A percentile compares a stretch with the other conserved stretches of the same genome.
Evolutionary conservation across 352 stramenopile genomes (phyloP).

Genomic region (Peronospora tabacina): DNA sequence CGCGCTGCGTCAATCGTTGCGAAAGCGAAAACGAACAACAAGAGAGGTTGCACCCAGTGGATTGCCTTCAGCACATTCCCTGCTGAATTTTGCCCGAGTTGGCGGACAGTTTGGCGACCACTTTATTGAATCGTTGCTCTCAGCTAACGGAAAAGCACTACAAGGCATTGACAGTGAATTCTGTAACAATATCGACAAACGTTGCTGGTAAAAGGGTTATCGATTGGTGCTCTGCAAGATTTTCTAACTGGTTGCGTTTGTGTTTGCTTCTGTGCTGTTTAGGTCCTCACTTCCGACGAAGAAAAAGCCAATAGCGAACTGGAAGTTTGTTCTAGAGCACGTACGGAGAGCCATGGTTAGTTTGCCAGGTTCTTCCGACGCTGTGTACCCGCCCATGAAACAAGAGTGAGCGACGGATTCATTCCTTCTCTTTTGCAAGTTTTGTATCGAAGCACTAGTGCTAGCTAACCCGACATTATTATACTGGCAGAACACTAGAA

Average conservation of each 20-base stretch:
- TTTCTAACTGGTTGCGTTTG: conserved; percentile 4
- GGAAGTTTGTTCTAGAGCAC: conserved; percentile 59
- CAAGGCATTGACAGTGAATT: conserved; percentile 28
- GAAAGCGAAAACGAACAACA: conserved; percentile 36
- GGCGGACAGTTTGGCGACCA: conserved; percentile 34
- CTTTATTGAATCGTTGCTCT: conserved; percentile 40
- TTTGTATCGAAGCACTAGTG: conserved; percentile 2
- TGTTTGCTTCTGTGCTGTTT: not conserved
- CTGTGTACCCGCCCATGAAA: conserved; percentile 30
- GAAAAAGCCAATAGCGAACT: conserved; percentile 60
- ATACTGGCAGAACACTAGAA: conserved; percentile 38
- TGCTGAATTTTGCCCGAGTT: conserved; percentile 29
- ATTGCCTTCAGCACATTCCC: conserved; percentile 6
- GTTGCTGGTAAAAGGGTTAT: conserved; percentile 31
- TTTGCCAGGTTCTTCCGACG: conserved; percentile 3
- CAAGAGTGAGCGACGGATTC: conserved; percentile 23
- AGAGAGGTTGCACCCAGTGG: conserved; percentile 1
- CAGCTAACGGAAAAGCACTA: conserved; percentile 37
- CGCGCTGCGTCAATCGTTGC: conserved; percentile 18
- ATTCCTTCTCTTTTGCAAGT: not conserved
- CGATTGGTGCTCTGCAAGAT: not conserved
- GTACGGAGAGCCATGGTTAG: conserved; percentile 21
- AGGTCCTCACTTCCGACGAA: conserved; percentile 51
- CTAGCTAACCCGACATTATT: not conserved
- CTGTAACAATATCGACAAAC: conserved; percentile 26